Conservation (phyloP, 1,284 basidiomycete genomes). For the Psilocybe mexicana region DNA sequence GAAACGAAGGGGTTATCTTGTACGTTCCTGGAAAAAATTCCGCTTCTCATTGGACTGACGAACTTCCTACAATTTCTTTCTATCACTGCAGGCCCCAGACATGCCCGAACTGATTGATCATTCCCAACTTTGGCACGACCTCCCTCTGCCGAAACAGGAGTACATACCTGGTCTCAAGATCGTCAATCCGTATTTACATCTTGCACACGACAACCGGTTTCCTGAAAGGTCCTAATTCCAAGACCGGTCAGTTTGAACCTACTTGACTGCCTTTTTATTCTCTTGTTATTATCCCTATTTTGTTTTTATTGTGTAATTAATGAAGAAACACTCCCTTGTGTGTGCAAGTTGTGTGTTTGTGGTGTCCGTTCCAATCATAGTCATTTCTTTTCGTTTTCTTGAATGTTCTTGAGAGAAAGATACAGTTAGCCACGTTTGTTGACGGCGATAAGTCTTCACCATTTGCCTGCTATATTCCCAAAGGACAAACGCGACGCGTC, state of each 20-base stretch:
- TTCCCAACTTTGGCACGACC: conserved; percentile 33
- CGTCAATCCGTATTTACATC: conserved; percentile 24
- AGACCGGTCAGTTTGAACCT: neutral
- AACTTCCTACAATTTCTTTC: conserved; percentile 3
- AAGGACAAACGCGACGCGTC: too few relatives aligned
- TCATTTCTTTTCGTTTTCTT: too few relatives aligned
- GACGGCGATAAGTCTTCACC: too few relatives aligned
- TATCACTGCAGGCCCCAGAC: conserved; percentile 28
- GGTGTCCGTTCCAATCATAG: too few relatives aligned
- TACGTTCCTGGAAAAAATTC: conserved; percentile 39
- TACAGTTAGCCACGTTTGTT: too few relatives aligned
- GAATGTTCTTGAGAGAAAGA: too few relatives aligned
- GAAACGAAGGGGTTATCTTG: conserved; percentile 39
- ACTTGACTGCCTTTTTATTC: neutral
- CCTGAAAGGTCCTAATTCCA: conserved; percentile 12
- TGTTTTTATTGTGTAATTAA: too few relatives aligned
- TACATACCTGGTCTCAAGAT: conserved; percentile 33
- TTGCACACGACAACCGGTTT: conserved; percentile 32
- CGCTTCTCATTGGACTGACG: neutral
- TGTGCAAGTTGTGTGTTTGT: too few relatives aligned
- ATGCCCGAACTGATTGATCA: conserved; percentile 21
- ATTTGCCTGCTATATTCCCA: too few relatives aligned
- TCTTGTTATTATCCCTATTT: neutral
- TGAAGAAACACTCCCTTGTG: too few relatives aligned
- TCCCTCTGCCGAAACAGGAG: conserved; percentile 31